A percentile compares a stretch with the other conserved stretches of the same genome.
These are phyloP conservation scores for Russula sp. DNA, from an alignment of 768 basidiomycete genomes.

Conservation along the genomic window DNA sequence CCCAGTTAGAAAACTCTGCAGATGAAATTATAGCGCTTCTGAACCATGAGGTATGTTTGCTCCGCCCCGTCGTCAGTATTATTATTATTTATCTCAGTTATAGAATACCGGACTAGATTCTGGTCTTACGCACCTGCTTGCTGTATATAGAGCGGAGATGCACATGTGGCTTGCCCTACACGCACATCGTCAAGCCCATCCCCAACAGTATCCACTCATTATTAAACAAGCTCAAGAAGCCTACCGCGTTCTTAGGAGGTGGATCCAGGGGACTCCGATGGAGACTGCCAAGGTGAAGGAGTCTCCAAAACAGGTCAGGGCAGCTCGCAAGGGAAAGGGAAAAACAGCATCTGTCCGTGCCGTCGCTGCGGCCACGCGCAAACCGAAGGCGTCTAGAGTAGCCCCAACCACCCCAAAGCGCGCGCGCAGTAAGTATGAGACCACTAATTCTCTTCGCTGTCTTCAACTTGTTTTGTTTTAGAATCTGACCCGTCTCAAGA, in stretches of 20 bases:
- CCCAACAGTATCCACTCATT: slow-evolving; percentile 46
- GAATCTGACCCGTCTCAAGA: slow-evolving; percentile 10
- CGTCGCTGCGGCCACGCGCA: slow-evolving; percentile 19
- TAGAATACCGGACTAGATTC: slow-evolving; percentile 38
- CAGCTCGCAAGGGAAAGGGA: slow-evolving; percentile 24
- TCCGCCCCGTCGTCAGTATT: not conserved
- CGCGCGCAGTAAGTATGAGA: slow-evolving; percentile 34
- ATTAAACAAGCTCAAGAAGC: slow-evolving; percentile 54
- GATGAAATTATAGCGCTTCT: slow-evolving; percentile 38
- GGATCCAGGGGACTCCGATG: slow-evolving; percentile 33
- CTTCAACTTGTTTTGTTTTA: slow-evolving; percentile 1
- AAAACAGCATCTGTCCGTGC: slow-evolving; percentile 28
- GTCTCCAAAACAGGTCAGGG: slow-evolving; percentile 18
- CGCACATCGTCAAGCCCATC: slow-evolving; percentile 53
- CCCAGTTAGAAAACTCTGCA: slow-evolving; percentile 10
- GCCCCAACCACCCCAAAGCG: slow-evolving; percentile 45
- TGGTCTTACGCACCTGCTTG: slow-evolving; percentile 34
- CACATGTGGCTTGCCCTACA: slow-evolving; percentile 73
- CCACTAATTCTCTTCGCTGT: not conserved
- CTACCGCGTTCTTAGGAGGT: slow-evolving; percentile 45
- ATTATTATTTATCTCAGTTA: not conserved
- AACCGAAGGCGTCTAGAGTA: slow-evolving; percentile 13
- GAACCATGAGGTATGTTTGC: slow-evolving; percentile 36
- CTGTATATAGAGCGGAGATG: slow-evolving; percentile 52
- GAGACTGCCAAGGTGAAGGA: slow-evolving; percentile 14